Percentiles rank a stretch among this genome's conserved stretches.
Conservation (phyloP, 1,284 basidiomycete genomes). For the Cryptococcus sp. region DNA sequence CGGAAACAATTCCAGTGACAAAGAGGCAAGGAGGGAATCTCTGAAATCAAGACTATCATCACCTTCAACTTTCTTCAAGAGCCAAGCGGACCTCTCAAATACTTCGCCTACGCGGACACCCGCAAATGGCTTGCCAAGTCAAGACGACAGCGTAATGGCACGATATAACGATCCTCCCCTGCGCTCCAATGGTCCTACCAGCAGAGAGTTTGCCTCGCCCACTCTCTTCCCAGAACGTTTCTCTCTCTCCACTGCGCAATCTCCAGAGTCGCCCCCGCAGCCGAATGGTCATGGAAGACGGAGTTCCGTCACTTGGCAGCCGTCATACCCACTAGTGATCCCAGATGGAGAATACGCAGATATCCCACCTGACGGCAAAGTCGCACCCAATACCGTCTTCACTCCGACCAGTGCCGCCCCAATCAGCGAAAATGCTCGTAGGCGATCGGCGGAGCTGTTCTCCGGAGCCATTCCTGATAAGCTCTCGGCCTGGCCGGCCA, state of each 20-base stretch:
- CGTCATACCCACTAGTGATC: slow-evolving; percentile 36
- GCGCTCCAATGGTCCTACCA: slow-evolving; percentile 8
- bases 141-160: slow-evolving; percentile 1
- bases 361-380: slow-evolving; percentile 31
- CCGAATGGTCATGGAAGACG: slow-evolving; percentile 9
- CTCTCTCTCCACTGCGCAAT: slow-evolving; percentile 23
- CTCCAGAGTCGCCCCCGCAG: slow-evolving; percentile 16
- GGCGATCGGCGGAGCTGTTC: slow-evolving; percentile 22
- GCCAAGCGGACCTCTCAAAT: slow-evolving; percentile 1
- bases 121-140: background rate
- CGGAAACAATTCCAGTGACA: slow-evolving; percentile 7
- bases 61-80: slow-evolving; percentile 24
- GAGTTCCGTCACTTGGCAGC: slow-evolving; percentile 28
- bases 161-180: slow-evolving; percentile 24
- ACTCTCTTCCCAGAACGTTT: slow-evolving; percentile 28
- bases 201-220: slow-evolving; percentile 20
- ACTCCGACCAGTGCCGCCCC: background rate
- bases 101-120: slow-evolving; percentile 7
- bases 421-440: slow-evolving; percentile 28
- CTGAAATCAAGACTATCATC: slow-evolving; percentile 18
- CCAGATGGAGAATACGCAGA: slow-evolving; percentile 32
- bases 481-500: slow-evolving; percentile 8
- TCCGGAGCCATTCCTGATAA: background rate
- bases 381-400: background rate
- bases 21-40: slow-evolving; percentile 13